A percentile compares a stretch with the other conserved stretches of the same genome.
phyloP scores from a whole-genome alignment of 1,284 basidiomycete species.

The Fomitopsis betulina region DNA sequence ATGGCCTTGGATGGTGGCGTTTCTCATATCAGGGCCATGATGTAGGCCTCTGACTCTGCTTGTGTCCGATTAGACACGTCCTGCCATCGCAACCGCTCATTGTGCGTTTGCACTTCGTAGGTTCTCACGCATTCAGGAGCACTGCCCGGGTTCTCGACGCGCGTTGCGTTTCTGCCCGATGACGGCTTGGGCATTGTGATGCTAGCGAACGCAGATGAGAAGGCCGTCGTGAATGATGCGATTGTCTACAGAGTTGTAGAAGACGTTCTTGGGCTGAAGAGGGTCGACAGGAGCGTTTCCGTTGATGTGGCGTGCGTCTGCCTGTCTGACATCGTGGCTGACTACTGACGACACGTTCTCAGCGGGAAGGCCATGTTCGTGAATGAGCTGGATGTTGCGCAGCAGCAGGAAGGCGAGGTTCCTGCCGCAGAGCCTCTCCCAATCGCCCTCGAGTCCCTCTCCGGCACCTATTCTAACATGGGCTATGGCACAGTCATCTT shows the following conservation, averaged over 20 bases:
- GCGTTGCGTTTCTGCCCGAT: conserved; percentile 24
- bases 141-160: conserved; percentile 33
- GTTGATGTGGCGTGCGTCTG: background rate
- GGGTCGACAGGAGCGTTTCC: background rate
- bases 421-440: conserved; percentile 18
- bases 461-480: conserved; percentile 30
- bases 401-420: background rate
- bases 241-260: conserved; percentile 15
- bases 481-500: conserved; percentile 34
- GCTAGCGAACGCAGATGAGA: conserved; percentile 38
- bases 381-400: background rate
- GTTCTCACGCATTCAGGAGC: conserved; percentile 19
- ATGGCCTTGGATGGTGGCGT: conserved; percentile 27
- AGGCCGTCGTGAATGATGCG: conserved; percentile 26
- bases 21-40: conserved; percentile 21
- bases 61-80: no score
- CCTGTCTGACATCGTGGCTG: background rate
- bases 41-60: conserved; percentile 7
- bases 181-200: conserved; percentile 35
- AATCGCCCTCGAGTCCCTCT: conserved; percentile 16
- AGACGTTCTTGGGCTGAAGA: conserved; percentile 12
- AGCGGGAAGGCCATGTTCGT: background rate
- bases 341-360: background rate
- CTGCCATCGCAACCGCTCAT: no score
- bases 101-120: conserved; percentile 3